Percentiles rank a stretch among this genome's conserved stretches.
phyloP scores from a whole-genome alignment of 1,139 yeast genomes.

The Geotrichum candidum region DNA sequence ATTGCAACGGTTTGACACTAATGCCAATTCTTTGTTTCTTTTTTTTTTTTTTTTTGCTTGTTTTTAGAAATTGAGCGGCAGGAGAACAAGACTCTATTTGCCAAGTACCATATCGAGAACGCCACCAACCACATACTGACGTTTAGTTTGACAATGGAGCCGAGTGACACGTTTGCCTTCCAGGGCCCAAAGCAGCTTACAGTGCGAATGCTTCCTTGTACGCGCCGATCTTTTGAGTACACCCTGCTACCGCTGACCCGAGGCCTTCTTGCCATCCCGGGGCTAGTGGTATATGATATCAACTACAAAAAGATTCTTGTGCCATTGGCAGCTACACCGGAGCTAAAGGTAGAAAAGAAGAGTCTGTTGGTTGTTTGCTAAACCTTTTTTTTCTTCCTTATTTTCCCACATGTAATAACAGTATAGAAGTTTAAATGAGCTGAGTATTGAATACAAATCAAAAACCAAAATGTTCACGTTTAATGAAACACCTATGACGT shows the following conservation, averaged over 20 bases:
- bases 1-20: not conserved
- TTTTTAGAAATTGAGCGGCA: slow-evolving; percentile 7
- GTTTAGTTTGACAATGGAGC: slow-evolving; percentile 47
- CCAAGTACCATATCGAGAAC: slow-evolving; percentile 55
- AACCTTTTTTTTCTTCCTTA: not conserved
- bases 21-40: not conserved
- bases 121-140: slow-evolving; percentile 66
- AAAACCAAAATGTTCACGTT: not conserved
- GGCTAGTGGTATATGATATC: slow-evolving; percentile 55
- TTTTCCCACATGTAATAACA: not conserved
- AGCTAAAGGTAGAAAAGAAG: slow-evolving; percentile 29
- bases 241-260: slow-evolving; percentile 29
- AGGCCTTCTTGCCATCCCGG: slow-evolving; percentile 46
- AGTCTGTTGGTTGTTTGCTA: slow-evolving; percentile 14
- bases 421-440: not conserved
- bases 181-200: slow-evolving; percentile 36
- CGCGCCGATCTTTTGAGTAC: slow-evolving; percentile 45
- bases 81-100: slow-evolving; percentile 3
- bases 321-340: slow-evolving; percentile 42
- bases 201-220: slow-evolving; percentile 58
- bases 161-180: slow-evolving; percentile 38
- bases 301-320: slow-evolving; percentile 62
- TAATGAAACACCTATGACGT: not conserved
- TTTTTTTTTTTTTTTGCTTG: not conserved
- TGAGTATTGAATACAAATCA: not conserved